These are phyloP conservation scores for Senna siamea DNA, from an alignment of 306 rosid species.

Conservation along the genomic window DNA sequence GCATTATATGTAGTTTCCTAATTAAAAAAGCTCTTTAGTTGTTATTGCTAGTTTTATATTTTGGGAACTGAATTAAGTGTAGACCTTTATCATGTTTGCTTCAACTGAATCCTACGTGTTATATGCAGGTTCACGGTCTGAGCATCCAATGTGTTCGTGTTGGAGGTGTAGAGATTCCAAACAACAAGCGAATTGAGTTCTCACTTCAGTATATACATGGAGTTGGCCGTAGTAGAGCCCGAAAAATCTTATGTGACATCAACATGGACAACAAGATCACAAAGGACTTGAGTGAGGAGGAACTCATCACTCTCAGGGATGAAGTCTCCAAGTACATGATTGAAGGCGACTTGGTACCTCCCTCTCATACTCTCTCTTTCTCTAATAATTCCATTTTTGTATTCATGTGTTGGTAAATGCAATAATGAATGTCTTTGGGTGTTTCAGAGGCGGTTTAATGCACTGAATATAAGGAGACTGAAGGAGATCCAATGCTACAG, in stretches of 20 bases:
- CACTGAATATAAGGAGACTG: conserved; percentile 80
- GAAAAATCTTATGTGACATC: conserved; percentile 66
- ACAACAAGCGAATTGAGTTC: conserved; percentile 78
- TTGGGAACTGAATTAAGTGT: neutral
- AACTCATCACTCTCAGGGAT: conserved; percentile 73
- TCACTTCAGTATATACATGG: conserved; percentile 95
- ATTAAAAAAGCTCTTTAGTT: neutral
- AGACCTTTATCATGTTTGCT: too few species aligned
- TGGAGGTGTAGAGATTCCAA: conserved; percentile 92
- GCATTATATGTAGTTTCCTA: too few species aligned
- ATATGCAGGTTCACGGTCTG: conserved; percentile 50
- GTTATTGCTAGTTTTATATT: neutral
- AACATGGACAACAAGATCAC: conserved; percentile 82
- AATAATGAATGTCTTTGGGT: conserved; percentile 17
- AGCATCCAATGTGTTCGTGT: conserved; percentile 78
- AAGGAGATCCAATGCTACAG: conserved; percentile 94
- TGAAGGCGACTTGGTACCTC: conserved; percentile 90
- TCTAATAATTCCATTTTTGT: neutral
- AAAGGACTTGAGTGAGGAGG: conserved; percentile 79
- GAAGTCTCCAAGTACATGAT: conserved; percentile 85
- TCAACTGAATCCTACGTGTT: neutral
- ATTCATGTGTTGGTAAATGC: neutral
- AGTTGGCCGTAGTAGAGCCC: conserved; percentile 74
- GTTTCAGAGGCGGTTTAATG: conserved; percentile 84
- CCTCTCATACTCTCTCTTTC: neutral